These are phyloP conservation scores for Adiantum capillusveneris DNA, from an alignment of 75 land plant genomes.

Conservation along the genomic window DNA sequence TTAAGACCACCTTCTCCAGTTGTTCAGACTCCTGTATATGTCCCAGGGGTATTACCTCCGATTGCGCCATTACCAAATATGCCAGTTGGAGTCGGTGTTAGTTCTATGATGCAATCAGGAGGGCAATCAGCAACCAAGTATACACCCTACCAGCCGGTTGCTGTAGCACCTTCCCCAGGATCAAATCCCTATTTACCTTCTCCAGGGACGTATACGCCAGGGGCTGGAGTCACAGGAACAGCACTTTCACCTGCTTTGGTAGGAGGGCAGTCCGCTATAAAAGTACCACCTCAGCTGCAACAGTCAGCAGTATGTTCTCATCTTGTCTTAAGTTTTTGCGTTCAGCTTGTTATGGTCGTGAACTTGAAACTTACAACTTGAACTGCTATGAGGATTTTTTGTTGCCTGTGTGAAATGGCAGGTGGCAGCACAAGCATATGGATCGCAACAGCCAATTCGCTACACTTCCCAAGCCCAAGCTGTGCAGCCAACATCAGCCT, in stretches of 20 bases:
- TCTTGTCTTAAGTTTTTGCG: too few relatives aligned
- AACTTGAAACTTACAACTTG: too few relatives aligned
- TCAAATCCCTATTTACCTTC: constrained; percentile 12
- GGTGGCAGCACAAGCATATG: constrained; percentile 23
- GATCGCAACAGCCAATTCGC: constrained; percentile 28
- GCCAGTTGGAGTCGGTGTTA: constrained; percentile 21
- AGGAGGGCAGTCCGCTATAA: constrained; percentile 15
- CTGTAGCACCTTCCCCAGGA: constrained; percentile 7
- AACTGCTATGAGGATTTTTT: too few relatives aligned
- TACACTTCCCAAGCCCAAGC: constrained; percentile 25
- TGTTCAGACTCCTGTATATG: constrained; percentile 23
- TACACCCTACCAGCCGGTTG: constrained; percentile 20
- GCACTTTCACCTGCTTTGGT: constrained; percentile 13
- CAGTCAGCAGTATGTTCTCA: constrained; percentile 20
- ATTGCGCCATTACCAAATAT: constrained; percentile 17
- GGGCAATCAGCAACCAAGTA: constrained; percentile 11
- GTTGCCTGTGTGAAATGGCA: background rate
- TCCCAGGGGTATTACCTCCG: constrained; percentile 16
- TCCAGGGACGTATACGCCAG: constrained; percentile 12
- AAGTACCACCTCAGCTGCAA: constrained; percentile 22
- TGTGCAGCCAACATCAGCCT: constrained; percentile 29
- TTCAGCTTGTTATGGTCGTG: too few relatives aligned
- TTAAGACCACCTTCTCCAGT: constrained; percentile 28
- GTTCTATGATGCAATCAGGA: constrained; percentile 2
- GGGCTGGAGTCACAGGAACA: constrained; percentile 21